A percentile compares a stretch with the other conserved stretches of the same genome.
phyloP scores from a whole-genome alignment of 2,329 filamentous ascomycete genomes.

The Fusarium praegraminearum region DNA sequence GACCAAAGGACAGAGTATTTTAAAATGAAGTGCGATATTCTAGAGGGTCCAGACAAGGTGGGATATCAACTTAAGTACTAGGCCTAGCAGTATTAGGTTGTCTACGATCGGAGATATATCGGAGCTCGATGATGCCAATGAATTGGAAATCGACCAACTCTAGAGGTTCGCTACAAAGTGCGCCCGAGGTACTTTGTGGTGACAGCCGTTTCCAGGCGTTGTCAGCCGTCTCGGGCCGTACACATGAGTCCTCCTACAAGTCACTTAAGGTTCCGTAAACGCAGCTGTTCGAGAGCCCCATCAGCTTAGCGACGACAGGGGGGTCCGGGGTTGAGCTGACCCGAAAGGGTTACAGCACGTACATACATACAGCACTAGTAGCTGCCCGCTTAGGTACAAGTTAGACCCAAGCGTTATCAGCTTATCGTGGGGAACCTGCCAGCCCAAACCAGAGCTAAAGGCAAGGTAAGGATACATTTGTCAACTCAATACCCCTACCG shows the following conservation, averaged over 20 bases:
- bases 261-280: conserved; percentile 37
- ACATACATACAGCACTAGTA: neutral
- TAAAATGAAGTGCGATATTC: conserved; percentile 5
- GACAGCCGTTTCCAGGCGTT: conserved; percentile 46
- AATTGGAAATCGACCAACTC: conserved; percentile 43
- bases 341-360: neutral
- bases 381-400: neutral
- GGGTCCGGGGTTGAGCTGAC: conserved; percentile 13
- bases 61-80: conserved; percentile 37
- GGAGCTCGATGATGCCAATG: conserved; percentile 35
- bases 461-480: conserved; percentile 32
- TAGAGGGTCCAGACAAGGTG: conserved; percentile 13
- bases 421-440: conserved; percentile 30
- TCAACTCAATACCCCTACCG: conserved; percentile 38
- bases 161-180: conserved; percentile 29
- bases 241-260: conserved; percentile 28
- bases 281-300: conserved; percentile 16
- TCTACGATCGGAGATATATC: conserved; percentile 46
- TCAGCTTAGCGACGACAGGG: conserved; percentile 26
- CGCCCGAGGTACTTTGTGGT: conserved; percentile 42
- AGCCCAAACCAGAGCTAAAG: conserved; percentile 14
- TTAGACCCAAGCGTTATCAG: conserved; percentile 28
- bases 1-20: conserved; percentile 5
- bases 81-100: conserved; percentile 6
- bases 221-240: conserved; percentile 42